Percentiles rank a stretch among this genome's conserved stretches.
Evolutionary conservation across 148 eudicot species (phyloP).

Genomic region (Polygonum aviculare): DNA sequence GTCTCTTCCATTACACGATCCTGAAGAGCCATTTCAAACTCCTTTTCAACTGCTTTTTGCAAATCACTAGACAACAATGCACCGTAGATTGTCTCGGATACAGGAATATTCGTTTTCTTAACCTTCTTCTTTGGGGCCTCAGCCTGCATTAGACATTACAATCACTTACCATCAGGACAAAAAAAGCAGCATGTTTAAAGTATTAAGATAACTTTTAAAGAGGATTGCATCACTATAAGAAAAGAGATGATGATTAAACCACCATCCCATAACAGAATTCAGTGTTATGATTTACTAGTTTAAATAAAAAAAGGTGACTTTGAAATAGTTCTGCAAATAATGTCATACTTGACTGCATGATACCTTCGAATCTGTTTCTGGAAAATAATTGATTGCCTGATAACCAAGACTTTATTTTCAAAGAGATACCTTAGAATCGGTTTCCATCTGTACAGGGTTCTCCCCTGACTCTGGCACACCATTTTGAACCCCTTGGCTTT

Average conservation of each 20-base stretch:
- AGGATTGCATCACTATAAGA: neutral
- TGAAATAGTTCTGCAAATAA: neutral
- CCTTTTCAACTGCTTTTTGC: conserved; percentile 81
- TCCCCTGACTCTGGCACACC: conserved; percentile 68
- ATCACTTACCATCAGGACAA: neutral
- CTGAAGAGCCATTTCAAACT: conserved; percentile 94
- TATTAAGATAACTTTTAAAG: neutral
- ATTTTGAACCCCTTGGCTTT: conserved; percentile 48
- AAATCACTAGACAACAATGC: conserved; percentile 49
- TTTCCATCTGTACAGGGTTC: conserved; percentile 69
- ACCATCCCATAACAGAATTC: neutral
- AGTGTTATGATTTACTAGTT: neutral
- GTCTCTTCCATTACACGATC: conserved; percentile 94
- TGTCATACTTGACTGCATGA: neutral
- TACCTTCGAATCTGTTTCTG: conserved; percentile 50
- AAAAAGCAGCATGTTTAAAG: neutral
- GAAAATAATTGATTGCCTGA: neutral
- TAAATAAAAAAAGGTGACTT: neutral
- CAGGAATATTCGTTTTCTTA: conserved; percentile 55
- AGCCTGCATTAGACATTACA: conserved; percentile 24
- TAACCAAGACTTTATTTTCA: neutral
- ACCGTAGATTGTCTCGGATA: conserved; percentile 62
- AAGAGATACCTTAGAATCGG: conserved; percentile 61
- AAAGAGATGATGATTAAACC: neutral
- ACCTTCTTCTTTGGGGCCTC: conserved; percentile 84